A percentile compares a stretch with the other conserved stretches of the same genome.
Conservation (phyloP, 208 protist species). For the Acanthamoeba comandoni region DNA sequence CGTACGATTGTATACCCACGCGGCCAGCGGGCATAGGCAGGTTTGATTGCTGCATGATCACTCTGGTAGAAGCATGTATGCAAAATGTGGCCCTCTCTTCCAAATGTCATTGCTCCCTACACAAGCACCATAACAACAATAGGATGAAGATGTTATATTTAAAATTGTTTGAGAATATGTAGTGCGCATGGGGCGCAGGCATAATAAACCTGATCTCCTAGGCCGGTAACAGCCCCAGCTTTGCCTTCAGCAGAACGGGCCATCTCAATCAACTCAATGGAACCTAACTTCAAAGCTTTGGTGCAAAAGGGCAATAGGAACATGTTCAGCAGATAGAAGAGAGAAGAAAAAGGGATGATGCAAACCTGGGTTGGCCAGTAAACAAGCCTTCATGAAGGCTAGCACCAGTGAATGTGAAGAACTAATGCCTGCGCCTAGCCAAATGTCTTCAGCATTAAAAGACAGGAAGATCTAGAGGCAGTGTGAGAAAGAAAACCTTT, state of each 20-base stretch:
- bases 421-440: conserved; percentile 52
- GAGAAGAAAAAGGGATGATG: neutral
- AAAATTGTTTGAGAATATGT: no score
- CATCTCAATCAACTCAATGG: conserved; percentile 19
- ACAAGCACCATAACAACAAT: neutral
- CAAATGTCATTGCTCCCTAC: conserved; percentile 69
- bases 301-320: neutral
- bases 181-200: neutral
- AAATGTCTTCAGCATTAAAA: no score
- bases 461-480: no score
- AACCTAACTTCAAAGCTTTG: neutral
- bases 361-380: conserved; percentile 54
- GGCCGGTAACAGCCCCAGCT: conserved; percentile 66
- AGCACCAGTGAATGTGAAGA: conserved; percentile 75
- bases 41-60: conserved; percentile 54
- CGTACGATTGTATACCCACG: conserved; percentile 26
- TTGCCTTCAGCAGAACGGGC: conserved; percentile 67
- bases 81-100: conserved; percentile 40
- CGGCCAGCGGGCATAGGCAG: conserved; percentile 43
- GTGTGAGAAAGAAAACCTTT: conserved; percentile 28
- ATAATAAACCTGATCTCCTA: conserved; percentile 46
- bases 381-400: neutral
- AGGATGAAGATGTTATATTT: neutral
- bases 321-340: neutral
- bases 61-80: conserved; percentile 75